A percentile compares a stretch with the other conserved stretches of the same genome.
These are phyloP conservation scores for Linnemannia exigua DNA, from an alignment of 192 early-diverging fungal species.

Conservation along the genomic window DNA sequence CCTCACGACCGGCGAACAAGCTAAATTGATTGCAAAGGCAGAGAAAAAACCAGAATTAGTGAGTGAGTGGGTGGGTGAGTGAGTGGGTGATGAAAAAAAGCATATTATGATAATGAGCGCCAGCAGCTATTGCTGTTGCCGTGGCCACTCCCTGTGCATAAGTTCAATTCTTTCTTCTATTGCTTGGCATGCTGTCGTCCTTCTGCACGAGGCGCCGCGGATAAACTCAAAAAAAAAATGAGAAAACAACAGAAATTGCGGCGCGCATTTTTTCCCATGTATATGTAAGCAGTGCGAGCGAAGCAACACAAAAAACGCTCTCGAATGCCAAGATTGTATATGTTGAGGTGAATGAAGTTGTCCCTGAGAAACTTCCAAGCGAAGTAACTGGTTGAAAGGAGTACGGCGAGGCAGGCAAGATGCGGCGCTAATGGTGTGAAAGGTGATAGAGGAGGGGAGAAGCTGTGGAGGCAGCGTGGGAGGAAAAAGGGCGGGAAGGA, in stretches of 20 bases:
- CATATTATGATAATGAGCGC: background rate
- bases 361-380: too few species aligned
- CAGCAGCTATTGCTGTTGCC: too few species aligned
- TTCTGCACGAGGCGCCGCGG: background rate
- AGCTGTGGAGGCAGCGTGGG: too few species aligned
- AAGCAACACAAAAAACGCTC: too few species aligned
- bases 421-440: too few species aligned
- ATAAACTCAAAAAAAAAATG: background rate
- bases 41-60: background rate
- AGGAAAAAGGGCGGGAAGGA: too few species aligned
- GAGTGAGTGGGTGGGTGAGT: constrained; percentile 3
- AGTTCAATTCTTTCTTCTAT: background rate
- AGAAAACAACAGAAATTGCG: background rate
- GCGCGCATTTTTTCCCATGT: background rate
- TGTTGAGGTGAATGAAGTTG: too few species aligned
- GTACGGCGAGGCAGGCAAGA: too few species aligned
- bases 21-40: background rate
- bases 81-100: background rate
- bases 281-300: constrained; percentile 3
- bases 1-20: constrained; percentile 46
- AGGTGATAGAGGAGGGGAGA: background rate
- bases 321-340: background rate
- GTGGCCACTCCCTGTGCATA: too few species aligned
- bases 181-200: background rate
- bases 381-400: too few species aligned